Evolutionary conservation across 116 monocot species (phyloP), one percentile per base, ranked within the genome.

Genomic region (Trichopus zeylanicus): DNA sequence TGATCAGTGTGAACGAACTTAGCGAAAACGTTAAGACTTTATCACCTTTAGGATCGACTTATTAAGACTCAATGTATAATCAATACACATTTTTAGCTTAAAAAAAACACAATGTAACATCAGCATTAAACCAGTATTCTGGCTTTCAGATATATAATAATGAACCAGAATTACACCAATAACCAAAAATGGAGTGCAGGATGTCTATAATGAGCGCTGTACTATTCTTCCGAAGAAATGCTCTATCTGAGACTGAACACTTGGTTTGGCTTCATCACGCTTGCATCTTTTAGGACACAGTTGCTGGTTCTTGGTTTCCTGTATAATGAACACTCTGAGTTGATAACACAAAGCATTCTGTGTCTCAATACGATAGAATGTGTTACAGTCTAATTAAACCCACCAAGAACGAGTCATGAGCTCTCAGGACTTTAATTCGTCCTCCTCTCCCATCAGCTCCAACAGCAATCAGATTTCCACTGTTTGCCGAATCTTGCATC

Each of bases 361-460:
- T n/a, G 26, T 27, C 21, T 21, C 47, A 34, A 29, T 2, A 3
- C 51, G 27, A 16, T 31, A 71, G 34, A 55, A 48, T 7, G 35
- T 38, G 0, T 46, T 31, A 4, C 10, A 13, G 1, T 10, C 16
- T 10, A 12, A 2, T 32, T 23, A 13, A 56, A 63, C 87, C 18
- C 51, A 88, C 93, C 69, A 68, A 53, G 26, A 28, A 65, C 49
- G 66, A 48, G 34, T 67, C 63, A 20, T 38, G 64, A 60, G 66
- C 27, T 72, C 71, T 75, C 9, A 95, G 78, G 7, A 89, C 81
- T 70, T 89, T 89, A 39, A 89, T 57, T 51, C 59, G 86, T 51
- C 94, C 94, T 9, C 86, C 94, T 70, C 83, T 70, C 5, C 94
- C 94, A 74, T 94, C 94, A 51, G 86, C 78, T 47, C 94, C 94